A percentile compares a stretch with the other conserved stretches of the same genome.
Evolutionary conservation across 1,284 basidiomycete genomes (phyloP).

Genomic region (Rugiboletus extremiorientalis): DNA sequence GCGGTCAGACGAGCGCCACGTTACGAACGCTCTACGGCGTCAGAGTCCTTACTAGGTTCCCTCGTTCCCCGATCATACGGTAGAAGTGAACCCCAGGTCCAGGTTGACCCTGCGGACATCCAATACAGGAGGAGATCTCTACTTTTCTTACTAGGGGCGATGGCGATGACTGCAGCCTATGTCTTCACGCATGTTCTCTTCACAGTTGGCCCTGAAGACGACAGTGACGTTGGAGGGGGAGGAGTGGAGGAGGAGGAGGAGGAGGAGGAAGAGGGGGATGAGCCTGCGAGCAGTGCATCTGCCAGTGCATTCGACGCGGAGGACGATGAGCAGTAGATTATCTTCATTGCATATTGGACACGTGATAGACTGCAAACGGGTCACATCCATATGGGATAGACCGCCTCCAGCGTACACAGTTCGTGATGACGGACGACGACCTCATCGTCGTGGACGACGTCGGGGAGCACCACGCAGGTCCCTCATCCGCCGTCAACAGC

Average conservation of each 20-base stretch:
- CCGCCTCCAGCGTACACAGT: neutral
- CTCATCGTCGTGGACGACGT: conserved; percentile 65
- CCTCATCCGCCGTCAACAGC: conserved; percentile 29
- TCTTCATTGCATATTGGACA: conserved; percentile 9
- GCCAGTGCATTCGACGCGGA: conserved; percentile 1
- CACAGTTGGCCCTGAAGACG: neutral
- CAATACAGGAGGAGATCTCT: conserved; percentile 36
- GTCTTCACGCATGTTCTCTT: neutral
- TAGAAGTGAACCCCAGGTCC: neutral
- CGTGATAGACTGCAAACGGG: conserved; percentile 9
- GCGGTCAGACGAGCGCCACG: conserved; percentile 28
- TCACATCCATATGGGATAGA: neutral
- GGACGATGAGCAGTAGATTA: conserved; percentile 13
- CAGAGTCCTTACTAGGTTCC: conserved; percentile 22
- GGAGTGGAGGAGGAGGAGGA: neutral
- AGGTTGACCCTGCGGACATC: conserved; percentile 32
- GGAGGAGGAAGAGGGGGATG: conserved; percentile 10
- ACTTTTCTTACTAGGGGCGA: conserved; percentile 35
- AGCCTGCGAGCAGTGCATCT: too few species aligned
- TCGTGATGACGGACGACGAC: conserved; percentile 53
- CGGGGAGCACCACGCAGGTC: conserved; percentile 35
- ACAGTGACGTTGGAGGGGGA: neutral
- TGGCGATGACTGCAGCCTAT: conserved; percentile 11
- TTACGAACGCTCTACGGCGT: conserved; percentile 12
- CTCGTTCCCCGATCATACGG: conserved; percentile 18